Base-by-base conservation (phyloP, 1,284 basidiomycete species). In the Meira nashicola region DNA sequence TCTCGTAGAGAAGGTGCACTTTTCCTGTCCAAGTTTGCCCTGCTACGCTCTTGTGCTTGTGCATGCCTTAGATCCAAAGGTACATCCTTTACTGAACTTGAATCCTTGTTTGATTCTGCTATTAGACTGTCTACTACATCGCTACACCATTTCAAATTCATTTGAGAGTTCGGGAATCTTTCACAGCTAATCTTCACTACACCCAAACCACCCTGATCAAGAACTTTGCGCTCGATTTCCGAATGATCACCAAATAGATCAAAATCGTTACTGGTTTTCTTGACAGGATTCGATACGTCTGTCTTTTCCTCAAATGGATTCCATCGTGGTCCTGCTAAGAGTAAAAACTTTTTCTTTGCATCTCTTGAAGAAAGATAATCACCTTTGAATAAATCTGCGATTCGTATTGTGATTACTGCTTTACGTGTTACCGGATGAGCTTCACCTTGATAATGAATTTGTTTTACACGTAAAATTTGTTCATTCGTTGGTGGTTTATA, bases 111-210 rank as follows among this genome's bases (percentile, higher is more conserved):
- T 6, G 79, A 78, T 55, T 78, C 80, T 6, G 54, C 54, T 19
- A 81, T 64, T 54, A 81, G 60, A 44, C 62, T 67, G 62, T 80
- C 78, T 23, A 81, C 59, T 15, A 70, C 74, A 58, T 81, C 80
- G 41, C 74, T 77, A 65, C 80, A 81, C 80, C 80, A 81, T 66
- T 80, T 80, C 61, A 79, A 73, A 58, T 81, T 81, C 74, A 79
- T 78, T 43, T 70, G 51, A 47, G 73, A 67, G 25, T 66, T 71
- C 9, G 79, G 79, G 60, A 77, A 77, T 51, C 67, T 40, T 40
- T 79, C 78, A 63, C 77, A 79, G 11, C 65, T 63, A 41, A 81
- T 76, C 65, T 78, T 78, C 60, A 81, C 51, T 41, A 41, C 47
- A 2, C 56, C 56, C 40, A 39, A n/a, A 41, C 50, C 28, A 19